Evolutionary conservation across 345 rosid genomes (phyloP), one percentile per base, ranked within the genome.

Genomic region (Aquilaria yunnanensis): DNA sequence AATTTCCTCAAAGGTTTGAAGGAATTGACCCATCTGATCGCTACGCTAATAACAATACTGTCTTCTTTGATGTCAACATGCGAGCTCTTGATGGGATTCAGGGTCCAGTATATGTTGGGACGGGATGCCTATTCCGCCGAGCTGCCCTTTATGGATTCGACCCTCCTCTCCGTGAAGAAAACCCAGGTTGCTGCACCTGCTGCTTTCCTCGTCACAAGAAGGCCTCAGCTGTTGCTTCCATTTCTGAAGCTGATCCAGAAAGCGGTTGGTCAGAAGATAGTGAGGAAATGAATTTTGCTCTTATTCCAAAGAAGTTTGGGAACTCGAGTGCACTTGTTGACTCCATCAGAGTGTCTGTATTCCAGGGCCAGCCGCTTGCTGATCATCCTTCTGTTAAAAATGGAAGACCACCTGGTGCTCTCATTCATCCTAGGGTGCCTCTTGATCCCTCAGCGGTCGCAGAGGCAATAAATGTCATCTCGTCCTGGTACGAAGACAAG

Each of bases 1-100:
- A 92, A 73, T 89, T 88, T 57, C 98, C 98, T 3, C 92, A 86
- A 51, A 75, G 98, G 75, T 92, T 92, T 51, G 96, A 92, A 77
- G 95, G 96, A 52, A 86, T 86, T 0, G 94, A 91, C 69, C 87
- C 85, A 2, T 84, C 89, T n/a, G 95, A 86, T 54, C 85, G 92
- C 2, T 92, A 89, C 65, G 94, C 98, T 43, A 88, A 89, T 77
- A 85, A 79, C 52, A 92, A 89, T 67, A 85, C 90, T 1, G 96
- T 92, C 30, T 89, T 89, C 87, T 92, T 86, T 51, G 89, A 92
- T 61, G 80, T 85, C 56, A 86, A 86, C 69, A 84, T 92, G 77
- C 69, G 85, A 23, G 96, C 95, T 12, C 84, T 92, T 7, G 98
- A 92, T 65, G 96, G 96, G 16, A 11, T 92, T 59, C 98, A 92